Evolutionary conservation across 139 green algal species (phyloP), one percentile per base, ranked within the genome.

Genomic region (Pseudopediastrum boryanum): DNA sequence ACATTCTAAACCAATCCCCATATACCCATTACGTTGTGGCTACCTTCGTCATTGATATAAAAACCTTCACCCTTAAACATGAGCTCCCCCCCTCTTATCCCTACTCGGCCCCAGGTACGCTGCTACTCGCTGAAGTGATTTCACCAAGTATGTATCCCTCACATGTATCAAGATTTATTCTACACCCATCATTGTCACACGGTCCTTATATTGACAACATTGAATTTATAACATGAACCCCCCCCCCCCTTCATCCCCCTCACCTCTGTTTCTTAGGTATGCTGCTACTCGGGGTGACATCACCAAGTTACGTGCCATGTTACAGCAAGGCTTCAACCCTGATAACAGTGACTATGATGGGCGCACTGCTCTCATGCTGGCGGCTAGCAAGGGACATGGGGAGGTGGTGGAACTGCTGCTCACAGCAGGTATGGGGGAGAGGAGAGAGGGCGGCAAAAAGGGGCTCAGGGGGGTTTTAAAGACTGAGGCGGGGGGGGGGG

Each of bases 301-400:
- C 2, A 31, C 81, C 33, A 64, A 80, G 23, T 9, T 89, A 31
- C 29, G 66, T 2, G 50, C 71, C 50, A 89, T 93, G 87, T 72
- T 94, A 59, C 65, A 83, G 41, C 87, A 93, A 38, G 59, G 58
- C 35, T 89, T 86, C 73, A 64, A 64, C 29, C 50, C 77, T 0
- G 73, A 89, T 51, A 74, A 29, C 50, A 43, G 69, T 7, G 86
- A 72, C 42, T 72, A 71, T 52, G 85, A 92, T 50, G 79, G 83
- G 16, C 72, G 90, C 41, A 93, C 81, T 0, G 89, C 56, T 0
- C 77, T 94, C 25, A 90, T 91, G 85, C 82, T 94, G 65, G 84
- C 86, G 0, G 59, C 48, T 12, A 77, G 69, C 7, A 85, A 88
- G 35, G 89, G 89, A 12, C 83, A 93, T 62, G 19, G 50, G 43